Base-by-base conservation (phyloP, 441 rosid genomes). In the Pelargonium exstipulatum region DNA sequence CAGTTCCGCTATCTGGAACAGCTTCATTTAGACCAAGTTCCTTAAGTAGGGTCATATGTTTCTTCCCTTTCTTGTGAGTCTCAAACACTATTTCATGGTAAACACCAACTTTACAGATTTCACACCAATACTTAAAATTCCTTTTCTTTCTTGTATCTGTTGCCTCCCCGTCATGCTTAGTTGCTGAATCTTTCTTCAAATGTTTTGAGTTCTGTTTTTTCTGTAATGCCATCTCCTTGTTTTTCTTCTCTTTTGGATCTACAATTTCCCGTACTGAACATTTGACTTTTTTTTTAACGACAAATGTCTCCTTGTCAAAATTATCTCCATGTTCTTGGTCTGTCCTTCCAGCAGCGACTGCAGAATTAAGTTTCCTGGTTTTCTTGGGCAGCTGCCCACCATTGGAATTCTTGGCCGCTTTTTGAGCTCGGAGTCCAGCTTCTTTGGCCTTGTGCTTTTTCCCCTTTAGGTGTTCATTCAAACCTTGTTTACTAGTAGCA, bases 11-110 rank as follows among this genome's bases (percentile, higher is more conserved):
- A 43, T 6, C 14, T 46, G 51, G 9, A 46, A 46, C 14, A 46
- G 2, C 51, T 46, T 46, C 51, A 12, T 12, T 46, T 46, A 46
- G 14, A 40, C 58, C 12, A 62, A 45, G 72, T 65, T 76, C 62
- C 77, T 24, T 61, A 51, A 78, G 65, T 51, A 40, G 42, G 70
- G 68, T 66, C 53, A 20, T 58, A 69, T 91, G 95, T 60, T 73
- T 89, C 79, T 73, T 89, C 68, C 95, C 92, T 49, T 65, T 81
- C 69, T 2, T 66, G 75, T 85, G 97, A 65, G 16, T 62, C 63
- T 75, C 82, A 82, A 86, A 77, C 64, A 77, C 81, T 37, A 46
- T 16, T 64, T 48, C 58, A 60, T 81, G 72, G 62, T 69, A 37
- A 4, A 78, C 73, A 17, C 79, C 73, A 65, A 86, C 40, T 20